Evolutionary conservation across 768 basidiomycete genomes (phyloP).

Genomic region (Pleurotus cornucopiae): DNA sequence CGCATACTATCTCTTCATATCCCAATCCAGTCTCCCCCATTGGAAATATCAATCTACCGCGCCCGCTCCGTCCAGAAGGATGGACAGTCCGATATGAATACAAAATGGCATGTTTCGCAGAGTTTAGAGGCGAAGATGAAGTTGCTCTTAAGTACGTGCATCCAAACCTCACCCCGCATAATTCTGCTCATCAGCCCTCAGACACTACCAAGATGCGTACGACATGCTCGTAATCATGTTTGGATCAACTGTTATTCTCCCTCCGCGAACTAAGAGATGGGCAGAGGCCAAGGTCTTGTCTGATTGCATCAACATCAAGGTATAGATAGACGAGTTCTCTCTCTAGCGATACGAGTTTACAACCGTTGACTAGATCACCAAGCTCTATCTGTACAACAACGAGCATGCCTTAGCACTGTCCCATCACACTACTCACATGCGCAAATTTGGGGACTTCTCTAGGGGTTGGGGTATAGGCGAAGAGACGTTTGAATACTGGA

Average conservation of each 20-base stretch:
- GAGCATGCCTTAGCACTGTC: conserved; percentile 78
- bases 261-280: conserved; percentile 95
- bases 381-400: conserved; percentile 87
- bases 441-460: conserved; percentile 81
- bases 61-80: conserved; percentile 75
- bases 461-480: conserved; percentile 95
- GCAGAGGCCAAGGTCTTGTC: conserved; percentile 97
- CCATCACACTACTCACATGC: conserved; percentile 82
- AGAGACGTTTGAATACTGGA: conserved; percentile 97
- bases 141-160: conserved; percentile 80
- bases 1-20: conserved; percentile 51
- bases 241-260: conserved; percentile 77
- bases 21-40: conserved; percentile 44
- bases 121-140: conserved; percentile 90
- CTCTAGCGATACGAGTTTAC: not conserved
- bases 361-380: conserved; percentile 59
- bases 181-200: conserved; percentile 24
- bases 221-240: conserved; percentile 83
- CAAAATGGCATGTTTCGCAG: conserved; percentile 96
- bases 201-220: conserved; percentile 95
- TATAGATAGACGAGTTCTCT: conserved; percentile 21
- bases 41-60: conserved; percentile 37
- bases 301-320: conserved; percentile 91
- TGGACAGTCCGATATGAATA: conserved; percentile 98
- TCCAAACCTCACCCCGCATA: conserved; percentile 9